These are phyloP conservation scores for Endocalyx cinctus DNA, from an alignment of 2,329 filamentous ascomycete species.

Conservation along the genomic window DNA sequence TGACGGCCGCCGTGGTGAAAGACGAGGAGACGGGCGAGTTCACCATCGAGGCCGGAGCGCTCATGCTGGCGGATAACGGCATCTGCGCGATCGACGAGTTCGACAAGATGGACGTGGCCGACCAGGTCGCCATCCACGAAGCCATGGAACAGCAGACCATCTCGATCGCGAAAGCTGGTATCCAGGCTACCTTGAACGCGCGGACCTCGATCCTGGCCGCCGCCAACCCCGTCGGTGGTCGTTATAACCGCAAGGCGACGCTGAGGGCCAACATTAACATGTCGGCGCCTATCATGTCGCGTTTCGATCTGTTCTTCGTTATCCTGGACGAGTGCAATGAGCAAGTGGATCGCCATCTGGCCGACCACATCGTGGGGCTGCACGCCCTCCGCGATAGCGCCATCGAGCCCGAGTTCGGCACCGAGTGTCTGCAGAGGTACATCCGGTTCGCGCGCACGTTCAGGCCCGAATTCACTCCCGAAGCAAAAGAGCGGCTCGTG, in stretches of 20 bases:
- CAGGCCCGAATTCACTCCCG: slow-evolving; percentile 84
- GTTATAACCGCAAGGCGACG: slow-evolving; percentile 96
- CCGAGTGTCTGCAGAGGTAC: slow-evolving; percentile 93
- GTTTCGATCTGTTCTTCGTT: slow-evolving; percentile 98
- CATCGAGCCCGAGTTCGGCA: slow-evolving; percentile 88
- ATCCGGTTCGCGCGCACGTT: slow-evolving; percentile 96
- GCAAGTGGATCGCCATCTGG: slow-evolving; percentile 80
- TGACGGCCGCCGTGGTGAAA: slow-evolving; percentile 94
- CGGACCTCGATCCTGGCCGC: slow-evolving; percentile 93
- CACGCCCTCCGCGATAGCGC: slow-evolving; percentile 91
- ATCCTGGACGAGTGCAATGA: slow-evolving; percentile 97
- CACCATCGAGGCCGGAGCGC: slow-evolving; percentile 94
- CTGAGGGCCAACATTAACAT: slow-evolving; percentile 96
- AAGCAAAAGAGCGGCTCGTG: slow-evolving; percentile 80
- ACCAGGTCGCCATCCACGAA: slow-evolving; percentile 99
- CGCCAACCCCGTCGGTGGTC: slow-evolving; percentile 89
- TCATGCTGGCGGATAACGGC: slow-evolving; percentile 96
- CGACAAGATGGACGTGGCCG: slow-evolving; percentile 97
- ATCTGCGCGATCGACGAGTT: slow-evolving; percentile 99
- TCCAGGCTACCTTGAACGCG: slow-evolving; percentile 95
- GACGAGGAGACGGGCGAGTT: slow-evolving; percentile 98
- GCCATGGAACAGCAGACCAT: slow-evolving; percentile 99
- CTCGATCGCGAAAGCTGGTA: slow-evolving; percentile 96
- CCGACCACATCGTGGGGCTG: slow-evolving; percentile 89
- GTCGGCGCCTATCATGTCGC: slow-evolving; percentile 97